Conservation (phyloP, 2,329 filamentous ascomycete genomes). For the Colletotrichum sp. region DNA sequence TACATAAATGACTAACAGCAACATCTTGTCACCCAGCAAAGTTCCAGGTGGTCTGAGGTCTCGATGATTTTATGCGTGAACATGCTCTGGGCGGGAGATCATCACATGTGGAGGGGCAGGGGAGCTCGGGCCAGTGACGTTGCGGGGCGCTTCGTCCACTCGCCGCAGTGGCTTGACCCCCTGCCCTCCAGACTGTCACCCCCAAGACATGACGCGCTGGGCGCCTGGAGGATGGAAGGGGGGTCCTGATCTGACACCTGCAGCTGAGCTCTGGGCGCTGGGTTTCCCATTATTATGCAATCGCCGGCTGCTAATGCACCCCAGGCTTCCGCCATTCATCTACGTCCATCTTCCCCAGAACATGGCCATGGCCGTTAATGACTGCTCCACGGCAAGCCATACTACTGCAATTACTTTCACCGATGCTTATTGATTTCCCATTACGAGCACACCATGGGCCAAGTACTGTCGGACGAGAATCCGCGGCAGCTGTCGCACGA, state of each 20-base stretch:
- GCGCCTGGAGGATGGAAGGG: not conserved
- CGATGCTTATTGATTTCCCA: not conserved
- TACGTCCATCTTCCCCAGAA: not conserved
- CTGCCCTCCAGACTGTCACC: not conserved
- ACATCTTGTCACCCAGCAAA: not conserved
- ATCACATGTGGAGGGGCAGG: slow-evolving; percentile 7
- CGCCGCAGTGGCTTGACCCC: not conserved
- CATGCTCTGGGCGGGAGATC: not conserved
- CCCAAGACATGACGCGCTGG: not conserved
- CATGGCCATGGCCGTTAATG: not conserved
- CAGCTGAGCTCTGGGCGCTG: not conserved
- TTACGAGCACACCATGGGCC: slow-evolving; percentile 49
- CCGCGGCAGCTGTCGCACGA: slow-evolving; percentile 53
- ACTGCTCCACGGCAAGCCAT: not conserved
- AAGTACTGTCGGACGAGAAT: slow-evolving; percentile 53
- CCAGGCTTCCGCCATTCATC: not conserved
- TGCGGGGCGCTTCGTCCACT: not conserved
- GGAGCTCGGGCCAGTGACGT: slow-evolving; percentile 15
- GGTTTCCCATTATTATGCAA: slow-evolving; percentile 4
- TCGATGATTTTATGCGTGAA: not conserved
- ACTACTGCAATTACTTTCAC: not conserved
- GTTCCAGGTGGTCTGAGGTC: not conserved
- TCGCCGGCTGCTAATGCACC: not conserved
- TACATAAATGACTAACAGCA: not conserved
- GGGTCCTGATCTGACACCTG: slow-evolving; percentile 5